Evolutionary conservation across 495 filamentous ascomycete species (phyloP).

Genomic region (Xylaria flabelliformis): DNA sequence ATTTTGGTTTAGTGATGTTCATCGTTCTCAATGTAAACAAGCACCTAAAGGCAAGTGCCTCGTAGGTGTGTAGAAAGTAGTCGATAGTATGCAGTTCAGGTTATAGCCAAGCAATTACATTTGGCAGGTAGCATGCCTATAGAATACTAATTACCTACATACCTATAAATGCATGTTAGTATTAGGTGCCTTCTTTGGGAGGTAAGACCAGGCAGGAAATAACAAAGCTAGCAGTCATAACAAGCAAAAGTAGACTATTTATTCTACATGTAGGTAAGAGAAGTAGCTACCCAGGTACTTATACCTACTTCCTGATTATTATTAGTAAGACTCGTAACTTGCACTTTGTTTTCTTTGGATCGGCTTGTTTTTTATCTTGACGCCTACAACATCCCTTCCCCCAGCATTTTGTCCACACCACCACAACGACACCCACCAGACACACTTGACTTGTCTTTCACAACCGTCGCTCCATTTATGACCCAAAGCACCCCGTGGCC

Average conservation of each 20-base stretch:
- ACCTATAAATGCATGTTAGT: background rate
- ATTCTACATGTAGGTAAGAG: background rate
- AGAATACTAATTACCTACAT: background rate
- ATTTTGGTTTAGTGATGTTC: background rate
- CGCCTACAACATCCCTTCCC: background rate
- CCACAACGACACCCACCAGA: conserved; percentile 10
- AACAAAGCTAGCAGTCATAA: background rate
- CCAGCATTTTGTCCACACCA: conserved; percentile 16
- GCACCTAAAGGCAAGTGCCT: background rate
- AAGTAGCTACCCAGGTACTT: background rate
- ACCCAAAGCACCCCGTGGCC: conserved; percentile 12
- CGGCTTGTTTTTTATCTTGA: conserved; percentile 1
- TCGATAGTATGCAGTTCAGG: background rate
- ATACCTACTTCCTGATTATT: background rate
- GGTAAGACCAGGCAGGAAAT: background rate
- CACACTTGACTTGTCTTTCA: background rate
- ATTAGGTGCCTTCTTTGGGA: background rate
- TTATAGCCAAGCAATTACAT: conserved; percentile 2
- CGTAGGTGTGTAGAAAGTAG: too few relatives aligned
- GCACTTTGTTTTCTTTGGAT: background rate
- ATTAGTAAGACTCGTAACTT: background rate
- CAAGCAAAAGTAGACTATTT: background rate
- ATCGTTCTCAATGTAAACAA: background rate
- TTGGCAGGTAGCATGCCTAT: background rate
- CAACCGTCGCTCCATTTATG: conserved; percentile 10